These are phyloP conservation scores for Miscanthus lutarioriparius DNA, from an alignment of 176 grass and related monocot species.

Conservation along the genomic window DNA sequence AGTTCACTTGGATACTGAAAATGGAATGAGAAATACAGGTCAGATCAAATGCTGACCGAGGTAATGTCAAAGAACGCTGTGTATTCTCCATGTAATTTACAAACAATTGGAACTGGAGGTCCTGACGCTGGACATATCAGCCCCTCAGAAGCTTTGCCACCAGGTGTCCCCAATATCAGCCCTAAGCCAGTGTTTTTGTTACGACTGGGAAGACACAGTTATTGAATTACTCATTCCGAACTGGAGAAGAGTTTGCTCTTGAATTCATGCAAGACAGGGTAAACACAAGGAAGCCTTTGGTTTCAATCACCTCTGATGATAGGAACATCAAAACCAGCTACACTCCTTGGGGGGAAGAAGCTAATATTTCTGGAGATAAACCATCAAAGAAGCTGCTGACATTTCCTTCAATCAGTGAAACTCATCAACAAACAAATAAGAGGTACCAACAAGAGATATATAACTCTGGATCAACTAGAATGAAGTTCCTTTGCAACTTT, in stretches of 20 bases:
- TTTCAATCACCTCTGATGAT: slow-evolving; percentile 1
- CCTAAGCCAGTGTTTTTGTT: slow-evolving; percentile 35
- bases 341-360: slow-evolving; percentile 23
- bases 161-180: slow-evolving; percentile 1
- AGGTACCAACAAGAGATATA: slow-evolving; percentile 1
- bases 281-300: slow-evolving; percentile 24
- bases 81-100: slow-evolving; percentile 34
- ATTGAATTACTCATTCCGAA: slow-evolving; percentile 74
- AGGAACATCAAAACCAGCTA: slow-evolving; percentile 22
- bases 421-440: slow-evolving; percentile 22
- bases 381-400: neutral
- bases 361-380: neutral
- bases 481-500: slow-evolving; percentile 67
- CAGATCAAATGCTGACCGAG: neutral
- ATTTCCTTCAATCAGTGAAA: slow-evolving; percentile 24
- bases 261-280: slow-evolving; percentile 61
- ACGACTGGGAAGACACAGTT: slow-evolving; percentile 28
- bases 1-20: slow-evolving; percentile 21
- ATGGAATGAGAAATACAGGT: slow-evolving; percentile 14
- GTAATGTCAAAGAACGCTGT: slow-evolving; percentile 39
- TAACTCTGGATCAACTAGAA: slow-evolving; percentile 9
- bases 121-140: slow-evolving; percentile 6
- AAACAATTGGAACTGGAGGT: slow-evolving; percentile 31
- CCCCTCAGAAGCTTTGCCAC: slow-evolving; percentile 7
- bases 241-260: slow-evolving; percentile 68